Evolutionary conservation across 225 moss, liverwort and hornwort species (phyloP), one percentile per base, ranked within the genome.

Genomic region (Takakia lepidozioides): DNA sequence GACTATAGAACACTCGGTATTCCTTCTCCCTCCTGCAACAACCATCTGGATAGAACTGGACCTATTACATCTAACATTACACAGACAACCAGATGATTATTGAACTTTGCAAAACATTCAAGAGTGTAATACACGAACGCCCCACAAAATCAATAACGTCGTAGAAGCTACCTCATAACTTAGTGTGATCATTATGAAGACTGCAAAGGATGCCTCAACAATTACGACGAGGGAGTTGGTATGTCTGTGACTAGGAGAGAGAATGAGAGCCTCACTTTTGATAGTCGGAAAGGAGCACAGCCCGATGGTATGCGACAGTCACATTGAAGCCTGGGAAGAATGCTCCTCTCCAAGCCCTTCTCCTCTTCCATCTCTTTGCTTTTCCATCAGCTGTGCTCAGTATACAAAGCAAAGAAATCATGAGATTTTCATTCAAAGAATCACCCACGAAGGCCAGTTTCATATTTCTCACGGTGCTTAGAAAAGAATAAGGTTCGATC

Each of bases 381-480:
- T 50, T 60, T 8, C 10, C 54, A 61, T 72, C 77, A 19, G n/a
- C 72, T 24, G 16, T 30, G 34, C 46, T 49, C 10, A 72, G 53
- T 13, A 37, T 55, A 47, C 77, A 78, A 3, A 72, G 26, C 10
- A 78, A 47, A 5, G 72, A 64, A 10, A 78, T 68, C 72, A 72
- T 68, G 38, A 78, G 56, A 21, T 78, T 78, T 28, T 78, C 78
- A 19, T 69, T 73, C 6, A 78, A 58, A 10, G 78, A 73, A 23
- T 78, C 72, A 9, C 77, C 77, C 8, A 78, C 54, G 17, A 78
- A 73, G 9, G 72, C 77, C 19, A 78, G 11, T 25, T 54, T 54
- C 54, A 44, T 49, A 49, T 58, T 64, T 51, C 55, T 57, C 4
- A 62, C 42, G 21, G 40, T 46, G 13, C 38, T 53, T 44, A 78